Conservation (phyloP, 768 basidiomycete genomes). For the Serendipita indica region DNA sequence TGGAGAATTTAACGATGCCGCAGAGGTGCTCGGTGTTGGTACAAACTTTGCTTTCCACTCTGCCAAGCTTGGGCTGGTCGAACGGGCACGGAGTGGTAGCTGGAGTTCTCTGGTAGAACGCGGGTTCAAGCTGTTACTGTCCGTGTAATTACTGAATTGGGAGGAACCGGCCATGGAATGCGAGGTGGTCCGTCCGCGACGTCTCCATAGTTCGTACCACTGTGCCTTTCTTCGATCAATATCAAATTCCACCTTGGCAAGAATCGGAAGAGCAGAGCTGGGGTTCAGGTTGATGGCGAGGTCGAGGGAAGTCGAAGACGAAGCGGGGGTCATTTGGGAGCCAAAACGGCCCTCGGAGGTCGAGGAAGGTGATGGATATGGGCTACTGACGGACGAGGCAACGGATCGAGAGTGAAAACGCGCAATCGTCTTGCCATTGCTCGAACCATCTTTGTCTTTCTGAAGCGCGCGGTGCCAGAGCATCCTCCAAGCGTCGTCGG, state of each 20-base stretch:
- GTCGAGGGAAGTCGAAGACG: slow-evolving; percentile 27
- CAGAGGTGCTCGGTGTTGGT: neutral
- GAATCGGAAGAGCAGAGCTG: slow-evolving; percentile 53
- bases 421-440: neutral
- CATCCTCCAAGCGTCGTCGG: slow-evolving; percentile 76
- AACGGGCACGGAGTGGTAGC: slow-evolving; percentile 8
- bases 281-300: slow-evolving; percentile 51
- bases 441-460: slow-evolving; percentile 28
- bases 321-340: slow-evolving; percentile 8
- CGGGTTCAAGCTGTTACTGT: neutral
- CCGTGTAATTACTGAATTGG: neutral
- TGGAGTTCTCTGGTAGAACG: neutral
- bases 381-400: neutral
- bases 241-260: slow-evolving; percentile 93
- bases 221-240: slow-evolving; percentile 64
- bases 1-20: neutral
- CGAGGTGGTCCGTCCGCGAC: slow-evolving; percentile 17
- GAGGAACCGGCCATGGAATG: slow-evolving; percentile 3
- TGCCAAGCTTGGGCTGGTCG: slow-evolving; percentile 2
- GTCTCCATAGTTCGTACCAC: slow-evolving; percentile 80
- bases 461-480: slow-evolving; percentile 65
- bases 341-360: slow-evolving; percentile 5
- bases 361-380: slow-evolving; percentile 14
- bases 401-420: slow-evolving; percentile 5
- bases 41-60: slow-evolving; percentile 5